A percentile compares a stretch with the other conserved stretches of the same genome.
Conservation (phyloP, 768 basidiomycete genomes). For the Boletus rex-veris region DNA sequence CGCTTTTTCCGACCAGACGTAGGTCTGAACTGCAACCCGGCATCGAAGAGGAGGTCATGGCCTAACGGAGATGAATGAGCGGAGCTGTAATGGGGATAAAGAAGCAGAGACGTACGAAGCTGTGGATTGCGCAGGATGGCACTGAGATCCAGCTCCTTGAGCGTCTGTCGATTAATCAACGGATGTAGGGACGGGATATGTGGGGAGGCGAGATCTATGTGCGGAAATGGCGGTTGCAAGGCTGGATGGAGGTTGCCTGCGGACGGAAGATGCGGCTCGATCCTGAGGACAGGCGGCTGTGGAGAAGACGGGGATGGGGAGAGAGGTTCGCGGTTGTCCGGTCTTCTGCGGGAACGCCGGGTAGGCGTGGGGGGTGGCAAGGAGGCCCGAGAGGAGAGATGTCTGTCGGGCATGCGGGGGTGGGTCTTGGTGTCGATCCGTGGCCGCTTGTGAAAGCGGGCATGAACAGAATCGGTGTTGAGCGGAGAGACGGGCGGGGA, state of each 20-base stretch:
- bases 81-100: not conserved
- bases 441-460: constrained; percentile 29
- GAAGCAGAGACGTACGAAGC: constrained; percentile 64
- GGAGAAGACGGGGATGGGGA: constrained; percentile 25
- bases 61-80: constrained; percentile 40
- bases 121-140: constrained; percentile 87
- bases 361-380: constrained; percentile 23
- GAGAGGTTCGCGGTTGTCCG: constrained; percentile 30
- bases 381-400: constrained; percentile 12
- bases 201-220: constrained; percentile 42
- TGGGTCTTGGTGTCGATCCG: constrained; percentile 29
- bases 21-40: constrained; percentile 78
- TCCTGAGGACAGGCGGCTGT: constrained; percentile 18
- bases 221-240: constrained; percentile 29
- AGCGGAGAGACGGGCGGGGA: constrained; percentile 37
- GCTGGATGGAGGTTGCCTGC: constrained; percentile 26
- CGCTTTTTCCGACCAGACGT: constrained; percentile 71
- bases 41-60: constrained; percentile 88
- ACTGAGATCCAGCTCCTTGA: constrained; percentile 82
- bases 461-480: constrained; percentile 32
- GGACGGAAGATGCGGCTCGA: constrained; percentile 25
- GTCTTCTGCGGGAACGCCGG: constrained; percentile 30
- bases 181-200: constrained; percentile 70
- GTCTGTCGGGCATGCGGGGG: constrained; percentile 10
- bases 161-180: constrained; percentile 76